These are phyloP conservation scores for Astragalus glycyphyllos DNA, from an alignment of 306 rosid genomes.

Conservation along the genomic window DNA sequence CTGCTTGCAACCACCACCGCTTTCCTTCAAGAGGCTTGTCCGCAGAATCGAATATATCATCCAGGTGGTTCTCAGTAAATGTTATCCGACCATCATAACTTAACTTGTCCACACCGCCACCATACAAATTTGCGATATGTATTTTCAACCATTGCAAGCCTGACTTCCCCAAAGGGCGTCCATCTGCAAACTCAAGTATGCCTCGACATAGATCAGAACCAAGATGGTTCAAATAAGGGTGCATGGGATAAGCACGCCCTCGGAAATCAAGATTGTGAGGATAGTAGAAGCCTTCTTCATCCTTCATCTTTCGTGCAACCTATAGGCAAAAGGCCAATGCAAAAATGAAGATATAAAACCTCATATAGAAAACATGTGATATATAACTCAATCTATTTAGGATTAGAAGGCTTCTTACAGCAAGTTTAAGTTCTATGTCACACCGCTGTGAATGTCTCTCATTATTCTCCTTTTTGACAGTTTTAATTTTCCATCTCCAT, in stretches of 20 bases:
- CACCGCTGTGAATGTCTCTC: constrained; percentile 95
- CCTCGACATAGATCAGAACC: constrained; percentile 99
- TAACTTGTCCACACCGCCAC: constrained; percentile 89
- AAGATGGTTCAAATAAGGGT: constrained; percentile 93
- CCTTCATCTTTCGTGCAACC: constrained; percentile 98
- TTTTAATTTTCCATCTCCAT: constrained; percentile 93
- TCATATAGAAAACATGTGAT: constrained; percentile 26
- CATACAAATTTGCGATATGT: constrained; percentile 94
- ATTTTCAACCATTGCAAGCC: constrained; percentile 95
- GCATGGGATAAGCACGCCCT: constrained; percentile 99
- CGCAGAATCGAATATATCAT: constrained; percentile 80
- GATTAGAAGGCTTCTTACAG: constrained; percentile 66
- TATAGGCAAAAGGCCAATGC: constrained; percentile 45
- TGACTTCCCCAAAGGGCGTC: constrained; percentile 81
- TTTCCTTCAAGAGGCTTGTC: constrained; percentile 92
- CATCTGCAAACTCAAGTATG: constrained; percentile 88
- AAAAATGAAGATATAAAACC: constrained; percentile 28
- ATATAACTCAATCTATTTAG: constrained; percentile 33
- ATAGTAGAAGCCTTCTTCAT: constrained; percentile 93
- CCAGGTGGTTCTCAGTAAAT: constrained; percentile 75
- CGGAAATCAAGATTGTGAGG: constrained; percentile 98
- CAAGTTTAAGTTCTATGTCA: constrained; percentile 89
- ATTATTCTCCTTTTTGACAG: constrained; percentile 66
- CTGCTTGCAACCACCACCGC: constrained; percentile 95
- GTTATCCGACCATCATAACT: constrained; percentile 69